Evolutionary conservation across 179 eudicot species (phyloP).

Genomic region (Corrigiola litoralis): DNA sequence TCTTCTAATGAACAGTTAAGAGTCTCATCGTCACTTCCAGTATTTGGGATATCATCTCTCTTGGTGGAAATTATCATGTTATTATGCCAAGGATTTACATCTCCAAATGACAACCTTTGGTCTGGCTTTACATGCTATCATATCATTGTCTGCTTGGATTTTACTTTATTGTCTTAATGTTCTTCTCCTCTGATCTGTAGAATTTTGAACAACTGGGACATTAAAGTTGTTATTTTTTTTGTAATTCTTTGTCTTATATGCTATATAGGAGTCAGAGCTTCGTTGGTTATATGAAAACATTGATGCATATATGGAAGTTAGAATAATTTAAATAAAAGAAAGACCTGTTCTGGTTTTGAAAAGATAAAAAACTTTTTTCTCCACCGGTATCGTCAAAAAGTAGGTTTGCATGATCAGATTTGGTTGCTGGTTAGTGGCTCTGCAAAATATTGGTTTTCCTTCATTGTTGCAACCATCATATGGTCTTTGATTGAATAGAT

Average conservation of each 20-base stretch:
- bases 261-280: neutral
- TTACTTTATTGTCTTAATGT: neutral
- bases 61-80: slow-evolving; percentile 2
- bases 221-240: neutral
- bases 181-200: neutral
- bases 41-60: neutral
- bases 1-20: neutral
- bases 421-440: neutral
- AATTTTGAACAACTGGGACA: neutral
- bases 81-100: neutral
- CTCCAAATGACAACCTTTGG: neutral
- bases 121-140: neutral
- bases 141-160: neutral
- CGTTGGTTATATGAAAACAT: too few species aligned
- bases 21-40: slow-evolving; percentile 5
- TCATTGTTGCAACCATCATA: neutral
- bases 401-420: neutral
- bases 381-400: too few species aligned
- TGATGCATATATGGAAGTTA: too few species aligned
- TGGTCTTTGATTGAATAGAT: neutral
- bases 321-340: too few species aligned
- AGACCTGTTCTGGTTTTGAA: too few species aligned
- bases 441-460: neutral
- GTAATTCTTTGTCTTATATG: neutral
- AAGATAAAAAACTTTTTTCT: too few species aligned